A percentile compares a stretch with the other conserved stretches of the same genome.
These are phyloP conservation scores for Hypholoma sublateritium DNA, from an alignment of 768 basidiomycete genomes.

Conservation along the genomic window DNA sequence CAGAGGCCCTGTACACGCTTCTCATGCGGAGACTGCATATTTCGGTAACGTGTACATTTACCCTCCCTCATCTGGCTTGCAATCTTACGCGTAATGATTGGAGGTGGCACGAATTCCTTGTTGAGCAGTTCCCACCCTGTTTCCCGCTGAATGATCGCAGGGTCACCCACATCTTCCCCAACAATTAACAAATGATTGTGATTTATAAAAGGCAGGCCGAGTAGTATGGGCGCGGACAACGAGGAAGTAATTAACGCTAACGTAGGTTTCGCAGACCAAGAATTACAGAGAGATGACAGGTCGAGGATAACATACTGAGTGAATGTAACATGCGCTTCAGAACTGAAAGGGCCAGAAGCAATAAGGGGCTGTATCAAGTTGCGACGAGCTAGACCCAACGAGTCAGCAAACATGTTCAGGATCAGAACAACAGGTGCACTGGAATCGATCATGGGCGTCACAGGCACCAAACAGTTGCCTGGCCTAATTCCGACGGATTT, in stretches of 20 bases:
- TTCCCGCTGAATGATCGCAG: conserved; percentile 14
- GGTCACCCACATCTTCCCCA: conserved; percentile 3
- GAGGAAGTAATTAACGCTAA: conserved; percentile 16
- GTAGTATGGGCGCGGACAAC: conserved; percentile 27
- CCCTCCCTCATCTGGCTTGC: too few relatives aligned
- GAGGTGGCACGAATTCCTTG: not conserved
- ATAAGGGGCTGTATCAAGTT: not conserved
- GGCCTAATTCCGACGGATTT: too few relatives aligned
- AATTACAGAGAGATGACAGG: conserved; percentile 14
- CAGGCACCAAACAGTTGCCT: not conserved
- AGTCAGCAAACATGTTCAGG: not conserved
- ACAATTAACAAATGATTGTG: conserved; percentile 35
- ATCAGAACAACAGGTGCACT: not conserved
- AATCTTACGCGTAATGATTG: too few relatives aligned
- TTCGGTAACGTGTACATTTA: too few relatives aligned
- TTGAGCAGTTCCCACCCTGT: conserved; percentile 7
- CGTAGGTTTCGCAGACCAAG: conserved; percentile 14
- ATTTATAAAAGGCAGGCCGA: conserved; percentile 32
- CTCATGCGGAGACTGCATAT: too few relatives aligned
- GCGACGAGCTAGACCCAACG: not conserved
- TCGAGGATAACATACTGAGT: conserved; percentile 14
- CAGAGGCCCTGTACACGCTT: too few relatives aligned
- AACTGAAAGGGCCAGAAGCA: not conserved
- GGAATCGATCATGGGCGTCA: not conserved
- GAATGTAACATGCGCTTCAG: not conserved